Base-by-base conservation (phyloP, 2,329 filamentous ascomycete genomes). In the Microsporum canis region DNA sequence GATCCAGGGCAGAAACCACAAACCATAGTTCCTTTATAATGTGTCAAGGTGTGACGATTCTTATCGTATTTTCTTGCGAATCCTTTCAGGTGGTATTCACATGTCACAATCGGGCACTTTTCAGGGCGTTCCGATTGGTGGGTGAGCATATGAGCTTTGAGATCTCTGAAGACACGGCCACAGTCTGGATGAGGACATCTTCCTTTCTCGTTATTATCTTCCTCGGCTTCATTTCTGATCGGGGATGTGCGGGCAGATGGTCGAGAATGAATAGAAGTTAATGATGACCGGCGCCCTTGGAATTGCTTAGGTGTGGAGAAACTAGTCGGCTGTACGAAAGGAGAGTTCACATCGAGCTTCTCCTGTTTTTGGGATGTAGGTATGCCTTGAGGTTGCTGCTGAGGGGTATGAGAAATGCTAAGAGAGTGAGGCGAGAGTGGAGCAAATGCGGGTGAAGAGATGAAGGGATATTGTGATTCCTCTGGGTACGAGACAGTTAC, bases 1-100 rank as follows among this genome's bases (percentile, higher is more conserved):
- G 89, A 90, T 38, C 90, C 89, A 1, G 91, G 89, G 69, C 91
- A 96, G 78, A 96, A 96, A 34, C 90, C 91, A 71, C 91, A 96
- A 29, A 96, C 89, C 91, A 96, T 96, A 57, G 89, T 96, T 45
- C 91, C 91, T 77, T 96, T 96, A 82, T 96, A 96, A 73, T 96
- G 91, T 3, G 91, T 96, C 64, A 96, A 76, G 3, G 91, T 95
- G 73, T 96, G 91, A 51, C 91, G 81, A 76, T 96, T 96, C 81
- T 95, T 95, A 79, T 96, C 91, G 72, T 96, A 96, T 76, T 96
- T 96, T 68, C 91, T 83, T 8, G 91, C 91, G 71, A 96, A 96
- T 3, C 91, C 91, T 76, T 96, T 96, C 70, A 83, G 78, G 77
- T 95, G 87, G 75, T 96, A 96, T 70, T 95, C 90, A 78, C 91